These are phyloP conservation scores for Penicillium verhagenii DNA, from an alignment of 495 filamentous ascomycete species.

Conservation along the genomic window DNA sequence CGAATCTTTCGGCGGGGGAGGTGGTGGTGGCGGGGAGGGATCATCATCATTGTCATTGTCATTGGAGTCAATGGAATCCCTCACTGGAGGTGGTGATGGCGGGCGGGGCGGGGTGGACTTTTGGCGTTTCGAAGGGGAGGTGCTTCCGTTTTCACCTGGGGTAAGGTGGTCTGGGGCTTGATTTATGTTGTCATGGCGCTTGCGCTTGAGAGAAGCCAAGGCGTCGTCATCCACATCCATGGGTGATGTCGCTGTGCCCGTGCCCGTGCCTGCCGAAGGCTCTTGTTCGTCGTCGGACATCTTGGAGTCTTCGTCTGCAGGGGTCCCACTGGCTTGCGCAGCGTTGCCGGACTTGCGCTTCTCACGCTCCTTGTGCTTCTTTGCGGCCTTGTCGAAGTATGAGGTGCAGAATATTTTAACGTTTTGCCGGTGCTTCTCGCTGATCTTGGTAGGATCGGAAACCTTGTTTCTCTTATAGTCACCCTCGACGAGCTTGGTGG, in stretches of 20 bases:
- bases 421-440: constrained; percentile 74
- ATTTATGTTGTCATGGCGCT: constrained; percentile 46
- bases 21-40: constrained; percentile 21
- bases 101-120: constrained; percentile 41
- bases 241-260: constrained; percentile 22
- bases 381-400: constrained; percentile 80
- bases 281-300: constrained; percentile 58
- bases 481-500: constrained; percentile 82
- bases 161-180: constrained; percentile 44
- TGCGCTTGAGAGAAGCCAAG: constrained; percentile 21
- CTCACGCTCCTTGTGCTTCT: constrained; percentile 69
- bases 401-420: constrained; percentile 78
- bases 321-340: constrained; percentile 8
- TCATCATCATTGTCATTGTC: constrained; percentile 14
- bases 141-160: constrained; percentile 23
- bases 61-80: constrained; percentile 10
- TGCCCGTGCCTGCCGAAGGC: neutral
- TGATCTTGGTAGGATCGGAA: constrained; percentile 75
- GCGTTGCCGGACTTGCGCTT: constrained; percentile 55
- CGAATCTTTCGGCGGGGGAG: constrained; percentile 21
- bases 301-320: constrained; percentile 44
- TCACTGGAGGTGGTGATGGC: constrained; percentile 30
- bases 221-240: constrained; percentile 28
- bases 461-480: constrained; percentile 88
- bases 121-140: constrained; percentile 37